A percentile compares a stretch with the other conserved stretches of the same genome.
phyloP scores from a whole-genome alignment of 129 eudicot genomes.

The Calendula officinalis region DNA sequence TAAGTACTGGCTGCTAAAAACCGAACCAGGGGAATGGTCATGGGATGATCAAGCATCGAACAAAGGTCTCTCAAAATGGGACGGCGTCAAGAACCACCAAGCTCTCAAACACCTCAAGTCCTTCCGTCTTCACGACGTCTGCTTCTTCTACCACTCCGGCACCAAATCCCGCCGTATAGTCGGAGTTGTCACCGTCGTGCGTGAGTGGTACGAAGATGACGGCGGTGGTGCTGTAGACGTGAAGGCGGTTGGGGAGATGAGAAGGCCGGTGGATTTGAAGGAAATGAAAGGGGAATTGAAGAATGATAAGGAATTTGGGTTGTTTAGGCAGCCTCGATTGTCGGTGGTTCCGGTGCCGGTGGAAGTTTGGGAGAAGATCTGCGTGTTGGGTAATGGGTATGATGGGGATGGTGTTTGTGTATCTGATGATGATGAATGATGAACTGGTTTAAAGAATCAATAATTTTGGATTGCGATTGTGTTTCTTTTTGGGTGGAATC shows the following conservation, averaged over 20 bases:
- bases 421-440: conserved; percentile 11
- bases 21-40: conserved; percentile 92
- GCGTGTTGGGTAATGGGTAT: conserved; percentile 83
- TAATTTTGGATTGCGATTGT: neutral
- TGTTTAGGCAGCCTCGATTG: conserved; percentile 83
- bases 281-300: conserved; percentile 71
- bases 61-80: conserved; percentile 76
- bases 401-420: conserved; percentile 41
- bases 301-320: conserved; percentile 47
- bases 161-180: conserved; percentile 57
- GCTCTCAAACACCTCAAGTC: conserved; percentile 71
- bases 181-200: conserved; percentile 75
- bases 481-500: neutral
- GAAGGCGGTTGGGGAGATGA: conserved; percentile 84
- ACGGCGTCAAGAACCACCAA: conserved; percentile 95
- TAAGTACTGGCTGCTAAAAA: conserved; percentile 78
- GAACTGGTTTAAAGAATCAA: conserved; percentile 3
- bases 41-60: conserved; percentile 89
- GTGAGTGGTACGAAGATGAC: conserved; percentile 66
- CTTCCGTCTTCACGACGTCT: conserved; percentile 48
- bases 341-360: conserved; percentile 82
- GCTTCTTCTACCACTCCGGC: conserved; percentile 95
- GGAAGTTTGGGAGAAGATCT: conserved; percentile 66
- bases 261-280: conserved; percentile 65
- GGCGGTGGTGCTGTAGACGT: conserved; percentile 66